phyloP scores from a whole-genome alignment of 2,329 filamentous ascomycete species.

The Cordyceps farinosa region DNA sequence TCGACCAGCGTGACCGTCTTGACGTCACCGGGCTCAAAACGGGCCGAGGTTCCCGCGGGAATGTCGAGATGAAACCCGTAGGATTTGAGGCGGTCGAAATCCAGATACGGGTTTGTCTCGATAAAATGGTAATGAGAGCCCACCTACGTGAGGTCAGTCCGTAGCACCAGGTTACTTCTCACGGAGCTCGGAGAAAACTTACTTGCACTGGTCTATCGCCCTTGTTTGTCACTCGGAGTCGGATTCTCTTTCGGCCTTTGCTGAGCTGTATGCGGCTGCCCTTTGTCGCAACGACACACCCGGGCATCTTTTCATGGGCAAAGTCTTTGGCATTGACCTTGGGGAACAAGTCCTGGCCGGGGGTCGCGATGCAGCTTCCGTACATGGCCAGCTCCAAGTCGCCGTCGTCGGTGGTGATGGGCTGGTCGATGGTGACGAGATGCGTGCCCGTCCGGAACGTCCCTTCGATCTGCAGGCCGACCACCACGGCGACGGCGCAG shows the following conservation, averaged over 20 bases:
- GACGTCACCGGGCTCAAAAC: conserved; percentile 89
- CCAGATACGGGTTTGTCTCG: conserved; percentile 82
- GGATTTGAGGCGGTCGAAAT: conserved; percentile 78
- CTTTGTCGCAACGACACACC: conserved; percentile 71
- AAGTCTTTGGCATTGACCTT: conserved; percentile 61
- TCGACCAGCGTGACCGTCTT: conserved; percentile 88
- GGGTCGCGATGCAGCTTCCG: conserved; percentile 83
- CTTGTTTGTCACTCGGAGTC: conserved; percentile 74
- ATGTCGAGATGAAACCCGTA: conserved; percentile 89
- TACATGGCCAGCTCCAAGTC: conserved; percentile 85
- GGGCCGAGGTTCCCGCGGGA: conserved; percentile 82
- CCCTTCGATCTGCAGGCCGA: conserved; percentile 87
- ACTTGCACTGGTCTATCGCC: conserved; percentile 90
- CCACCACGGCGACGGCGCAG: conserved; percentile 71
- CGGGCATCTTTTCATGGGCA: conserved; percentile 65
- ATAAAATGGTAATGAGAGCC: conserved; percentile 96
- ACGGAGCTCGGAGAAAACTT: neutral
- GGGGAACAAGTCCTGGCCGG: conserved; percentile 64
- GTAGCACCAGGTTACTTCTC: too few relatives aligned
- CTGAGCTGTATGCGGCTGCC: conserved; percentile 63
- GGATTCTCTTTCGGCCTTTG: conserved; percentile 68
- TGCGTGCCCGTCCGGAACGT: conserved; percentile 90
- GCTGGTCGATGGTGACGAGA: conserved; percentile 92
- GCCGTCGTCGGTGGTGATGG: conserved; percentile 80
- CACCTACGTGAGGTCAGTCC: neutral